phyloP scores from a whole-genome alignment of 495 filamentous ascomycete genomes.

The Melanomma pulvis-pyrius region DNA sequence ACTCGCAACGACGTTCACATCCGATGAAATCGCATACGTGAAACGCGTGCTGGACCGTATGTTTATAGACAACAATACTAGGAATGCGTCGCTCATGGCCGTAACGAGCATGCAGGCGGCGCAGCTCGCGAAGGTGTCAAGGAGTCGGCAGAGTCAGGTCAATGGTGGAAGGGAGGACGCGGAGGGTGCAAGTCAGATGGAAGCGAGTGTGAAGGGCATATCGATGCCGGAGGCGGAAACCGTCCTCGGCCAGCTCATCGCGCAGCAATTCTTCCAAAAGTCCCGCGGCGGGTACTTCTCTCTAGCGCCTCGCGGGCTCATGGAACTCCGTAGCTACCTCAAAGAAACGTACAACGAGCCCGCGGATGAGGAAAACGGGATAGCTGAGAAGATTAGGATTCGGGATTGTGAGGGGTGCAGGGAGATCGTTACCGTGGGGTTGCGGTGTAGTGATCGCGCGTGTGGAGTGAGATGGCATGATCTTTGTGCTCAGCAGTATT shows the following conservation, averaged over 20 bases:
- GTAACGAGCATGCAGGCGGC: constrained; percentile 76
- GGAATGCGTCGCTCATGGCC: constrained; percentile 75
- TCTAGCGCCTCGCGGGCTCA: constrained; percentile 72
- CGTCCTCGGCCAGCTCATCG: constrained; percentile 67
- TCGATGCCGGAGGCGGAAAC: constrained; percentile 76
- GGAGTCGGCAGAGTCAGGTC: constrained; percentile 38
- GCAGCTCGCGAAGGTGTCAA: constrained; percentile 50
- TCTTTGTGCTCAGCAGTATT: constrained; percentile 5
- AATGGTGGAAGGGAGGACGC: constrained; percentile 33
- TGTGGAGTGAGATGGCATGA: constrained; percentile 33
- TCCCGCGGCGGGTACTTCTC: constrained; percentile 66
- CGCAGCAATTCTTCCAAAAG: constrained; percentile 85
- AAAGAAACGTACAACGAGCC: constrained; percentile 81
- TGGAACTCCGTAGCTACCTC: constrained; percentile 84
- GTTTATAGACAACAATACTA: constrained; percentile 84
- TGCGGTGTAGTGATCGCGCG: constrained; percentile 47
- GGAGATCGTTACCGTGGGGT: constrained; percentile 76
- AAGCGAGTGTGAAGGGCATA: constrained; percentile 57
- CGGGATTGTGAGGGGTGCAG: constrained; percentile 88
- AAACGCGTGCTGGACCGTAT: constrained; percentile 88
- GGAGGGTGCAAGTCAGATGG: constrained; percentile 39
- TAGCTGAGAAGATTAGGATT: constrained; percentile 59
- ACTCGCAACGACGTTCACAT: constrained; percentile 75
- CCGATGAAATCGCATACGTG: constrained; percentile 89
- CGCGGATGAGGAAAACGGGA: constrained; percentile 56